A percentile compares a stretch with the other conserved stretches of the same genome.
These are phyloP conservation scores for Candida insectalens DNA, from an alignment of 805 yeast genomes.

Conservation along the genomic window DNA sequence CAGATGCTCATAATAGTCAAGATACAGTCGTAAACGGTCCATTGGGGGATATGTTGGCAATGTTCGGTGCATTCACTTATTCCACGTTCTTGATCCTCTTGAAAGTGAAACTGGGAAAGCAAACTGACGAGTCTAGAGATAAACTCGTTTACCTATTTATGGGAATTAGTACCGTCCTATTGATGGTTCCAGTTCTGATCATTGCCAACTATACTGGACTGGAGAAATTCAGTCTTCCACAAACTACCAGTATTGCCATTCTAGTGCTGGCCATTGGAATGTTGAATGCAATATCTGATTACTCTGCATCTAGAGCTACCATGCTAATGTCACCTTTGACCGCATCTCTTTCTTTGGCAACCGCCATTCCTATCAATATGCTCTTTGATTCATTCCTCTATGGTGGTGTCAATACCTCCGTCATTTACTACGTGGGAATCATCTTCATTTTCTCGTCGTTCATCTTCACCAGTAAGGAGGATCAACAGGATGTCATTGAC, in stretches of 20 bases:
- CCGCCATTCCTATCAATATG: slow-evolving; percentile 43
- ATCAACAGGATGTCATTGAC: slow-evolving; percentile 35
- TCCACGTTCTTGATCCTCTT: slow-evolving; percentile 35
- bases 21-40: slow-evolving; percentile 18
- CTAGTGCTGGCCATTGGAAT: slow-evolving; percentile 31
- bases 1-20: slow-evolving; percentile 10
- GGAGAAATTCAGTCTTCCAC: slow-evolving; percentile 34
- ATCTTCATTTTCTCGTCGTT: slow-evolving; percentile 36
- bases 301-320: slow-evolving; percentile 39
- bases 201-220: slow-evolving; percentile 27
- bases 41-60: slow-evolving; percentile 36
- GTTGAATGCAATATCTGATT: slow-evolving; percentile 39
- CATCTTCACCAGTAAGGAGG: slow-evolving; percentile 33
- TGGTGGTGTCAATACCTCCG: slow-evolving; percentile 21
- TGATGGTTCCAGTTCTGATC: slow-evolving; percentile 30
- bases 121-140: slow-evolving; percentile 34
- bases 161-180: slow-evolving; percentile 31
- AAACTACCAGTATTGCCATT: slow-evolving; percentile 24
- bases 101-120: slow-evolving; percentile 35
- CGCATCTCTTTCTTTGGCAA: slow-evolving; percentile 39
- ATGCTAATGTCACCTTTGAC: slow-evolving; percentile 44
- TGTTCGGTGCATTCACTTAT: slow-evolving; percentile 36
- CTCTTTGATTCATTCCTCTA: slow-evolving; percentile 34
- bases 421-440: slow-evolving; percentile 37
- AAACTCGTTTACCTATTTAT: slow-evolving; percentile 36